phyloP scores from a whole-genome alignment of 441 rosid genomes.

The Croton laevigatus region DNA sequence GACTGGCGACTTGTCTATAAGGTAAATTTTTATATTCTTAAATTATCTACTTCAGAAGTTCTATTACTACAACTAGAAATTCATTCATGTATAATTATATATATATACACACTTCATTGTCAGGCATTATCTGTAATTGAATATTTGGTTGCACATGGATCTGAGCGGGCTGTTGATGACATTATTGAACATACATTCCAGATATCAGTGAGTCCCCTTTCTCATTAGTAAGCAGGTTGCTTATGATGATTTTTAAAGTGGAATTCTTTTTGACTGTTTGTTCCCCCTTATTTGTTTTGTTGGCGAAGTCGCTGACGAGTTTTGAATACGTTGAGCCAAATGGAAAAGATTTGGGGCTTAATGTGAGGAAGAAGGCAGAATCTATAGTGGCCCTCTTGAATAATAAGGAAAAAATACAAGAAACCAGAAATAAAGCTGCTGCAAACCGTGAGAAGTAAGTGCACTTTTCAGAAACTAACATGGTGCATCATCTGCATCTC shows the following conservation, averaged over 20 bases:
- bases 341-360: constrained; percentile 92
- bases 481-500: constrained; percentile 15
- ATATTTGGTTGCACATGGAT: constrained; percentile 91
- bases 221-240: constrained; percentile 9
- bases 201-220: constrained; percentile 71
- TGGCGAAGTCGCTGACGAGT: constrained; percentile 72
- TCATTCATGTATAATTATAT: too few relatives aligned
- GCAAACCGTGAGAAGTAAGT: constrained; percentile 92
- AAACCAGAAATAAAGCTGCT: constrained; percentile 83
- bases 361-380: constrained; percentile 96
- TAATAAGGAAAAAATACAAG: constrained; percentile 82
- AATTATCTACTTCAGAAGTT: constrained; percentile 12
- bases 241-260: constrained; percentile 9
- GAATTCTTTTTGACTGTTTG: constrained; percentile 25
- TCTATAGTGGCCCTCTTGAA: constrained; percentile 68
- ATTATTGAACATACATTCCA: constrained; percentile 94
- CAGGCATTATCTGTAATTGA: constrained; percentile 95
- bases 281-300: constrained; percentile 26
- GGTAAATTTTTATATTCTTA: constrained; percentile 38
- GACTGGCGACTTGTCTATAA: constrained; percentile 98
- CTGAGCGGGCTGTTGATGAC: constrained; percentile 95
- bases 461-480: constrained; percentile 16
- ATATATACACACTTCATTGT: constrained; percentile 18
- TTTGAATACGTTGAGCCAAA: constrained; percentile 88
- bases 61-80: neutral